Conservation (phyloP, 2,329 filamentous ascomycete species). For the Paecilomyces fulvus region DNA sequence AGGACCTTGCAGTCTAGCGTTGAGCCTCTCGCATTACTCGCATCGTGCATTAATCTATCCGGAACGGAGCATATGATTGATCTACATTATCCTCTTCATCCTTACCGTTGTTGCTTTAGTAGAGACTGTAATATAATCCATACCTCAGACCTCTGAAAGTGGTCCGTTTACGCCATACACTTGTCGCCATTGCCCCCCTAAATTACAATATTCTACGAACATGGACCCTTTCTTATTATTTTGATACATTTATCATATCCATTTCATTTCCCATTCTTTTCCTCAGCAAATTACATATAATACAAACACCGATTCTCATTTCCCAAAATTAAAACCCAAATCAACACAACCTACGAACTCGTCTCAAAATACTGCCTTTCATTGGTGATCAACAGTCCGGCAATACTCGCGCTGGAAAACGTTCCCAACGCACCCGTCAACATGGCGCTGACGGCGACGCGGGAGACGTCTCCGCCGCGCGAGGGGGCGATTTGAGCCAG, state of each 20-base stretch:
- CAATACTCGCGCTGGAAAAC: slow-evolving; percentile 67
- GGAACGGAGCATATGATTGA: neutral
- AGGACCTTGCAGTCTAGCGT: neutral
- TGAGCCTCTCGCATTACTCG: neutral
- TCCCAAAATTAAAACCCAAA: neutral
- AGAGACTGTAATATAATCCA: neutral
- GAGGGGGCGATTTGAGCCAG: slow-evolving; percentile 70
- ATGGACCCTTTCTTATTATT: no score
- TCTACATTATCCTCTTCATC: neutral
- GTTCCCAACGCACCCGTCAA: slow-evolving; percentile 71
- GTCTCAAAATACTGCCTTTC: slow-evolving; percentile 22
- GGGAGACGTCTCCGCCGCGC: slow-evolving; percentile 65
- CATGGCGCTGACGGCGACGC: slow-evolving; percentile 67
- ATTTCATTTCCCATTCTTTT: no score
- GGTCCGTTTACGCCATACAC: neutral
- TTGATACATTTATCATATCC: no score
- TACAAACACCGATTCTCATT: no score
- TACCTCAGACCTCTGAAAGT: neutral
- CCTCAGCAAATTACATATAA: no score
- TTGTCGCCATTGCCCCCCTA: no score
- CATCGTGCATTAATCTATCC: neutral
- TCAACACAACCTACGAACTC: neutral
- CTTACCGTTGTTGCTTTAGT: neutral
- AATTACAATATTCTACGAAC: no score
- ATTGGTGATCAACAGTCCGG: slow-evolving; percentile 63